phyloP scores from a whole-genome alignment of 140 eudicot genomes.

The Ambrosia hybrid region DNA sequence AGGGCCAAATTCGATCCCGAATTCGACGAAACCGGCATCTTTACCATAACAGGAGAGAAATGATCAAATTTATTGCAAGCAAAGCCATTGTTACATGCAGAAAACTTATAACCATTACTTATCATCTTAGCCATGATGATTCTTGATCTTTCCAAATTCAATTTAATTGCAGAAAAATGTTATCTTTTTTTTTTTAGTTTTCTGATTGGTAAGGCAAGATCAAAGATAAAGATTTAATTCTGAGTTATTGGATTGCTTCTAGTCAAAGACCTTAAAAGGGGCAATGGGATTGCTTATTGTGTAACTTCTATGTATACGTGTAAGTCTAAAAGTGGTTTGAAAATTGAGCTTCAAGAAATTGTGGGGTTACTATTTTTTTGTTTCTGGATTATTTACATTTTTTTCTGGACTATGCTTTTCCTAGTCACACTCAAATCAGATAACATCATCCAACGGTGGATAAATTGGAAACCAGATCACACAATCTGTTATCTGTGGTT shows the following conservation, averaged over 20 bases:
- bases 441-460: constrained; percentile 46
- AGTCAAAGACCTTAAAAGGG: constrained; percentile 25
- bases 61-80: constrained; percentile 17
- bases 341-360: constrained; percentile 28
- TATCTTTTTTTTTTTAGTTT: no score
- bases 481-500: constrained; percentile 8
- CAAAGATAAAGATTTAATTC: not conserved
- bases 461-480: constrained; percentile 19
- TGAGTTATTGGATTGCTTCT: constrained; percentile 13
- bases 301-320: constrained; percentile 21
- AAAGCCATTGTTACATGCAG: constrained; percentile 28
- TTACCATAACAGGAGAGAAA: constrained; percentile 19
- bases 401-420: constrained; percentile 16
- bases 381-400: constrained; percentile 14
- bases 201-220: no score
- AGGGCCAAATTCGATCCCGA: constrained; percentile 6
- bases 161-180: not conserved
- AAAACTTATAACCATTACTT: constrained; percentile 18
- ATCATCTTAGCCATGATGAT: constrained; percentile 35
- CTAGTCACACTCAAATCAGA: constrained; percentile 23
- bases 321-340: constrained; percentile 16
- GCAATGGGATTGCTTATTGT: constrained; percentile 23
- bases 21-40: constrained; percentile 26
- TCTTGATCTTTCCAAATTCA: not conserved
- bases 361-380: constrained; percentile 30